A percentile compares a stretch with the other conserved stretches of the same genome.
phyloP scores from a whole-genome alignment of 495 filamentous ascomycete genomes.

The Daldinia grandis region DNA sequence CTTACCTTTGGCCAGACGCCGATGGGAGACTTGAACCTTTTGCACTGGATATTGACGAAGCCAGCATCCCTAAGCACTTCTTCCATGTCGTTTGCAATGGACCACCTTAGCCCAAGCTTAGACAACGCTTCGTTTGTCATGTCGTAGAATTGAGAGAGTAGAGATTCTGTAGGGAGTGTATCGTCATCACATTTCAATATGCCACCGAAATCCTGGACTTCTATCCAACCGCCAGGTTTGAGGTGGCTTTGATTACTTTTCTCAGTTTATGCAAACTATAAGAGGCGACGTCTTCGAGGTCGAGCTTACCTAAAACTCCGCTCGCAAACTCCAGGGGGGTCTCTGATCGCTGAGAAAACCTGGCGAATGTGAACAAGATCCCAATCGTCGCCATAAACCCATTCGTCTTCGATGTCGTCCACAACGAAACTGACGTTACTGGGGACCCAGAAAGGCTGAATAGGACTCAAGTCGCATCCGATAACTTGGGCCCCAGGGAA shows the following conservation, averaged over 20 bases:
- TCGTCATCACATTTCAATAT: background rate
- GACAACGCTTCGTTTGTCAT: background rate
- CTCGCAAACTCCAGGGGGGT: background rate
- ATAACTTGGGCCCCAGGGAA: slow-evolving; percentile 50
- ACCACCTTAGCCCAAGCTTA: background rate
- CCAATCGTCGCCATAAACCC: background rate
- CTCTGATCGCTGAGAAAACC: background rate
- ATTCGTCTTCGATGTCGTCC: slow-evolving; percentile 21
- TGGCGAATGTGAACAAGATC: background rate
- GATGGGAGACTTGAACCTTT: background rate
- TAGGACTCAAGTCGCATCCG: slow-evolving; percentile 54
- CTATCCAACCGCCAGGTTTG: background rate
- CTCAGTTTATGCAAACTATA: background rate
- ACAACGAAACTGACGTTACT: slow-evolving; percentile 58
- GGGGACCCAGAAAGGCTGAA: slow-evolving; percentile 55
- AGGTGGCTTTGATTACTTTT: background rate
- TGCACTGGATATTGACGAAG: background rate
- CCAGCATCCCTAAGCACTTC: background rate
- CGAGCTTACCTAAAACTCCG: background rate
- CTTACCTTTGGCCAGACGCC: background rate
- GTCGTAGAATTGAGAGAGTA: background rate
- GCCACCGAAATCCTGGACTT: background rate
- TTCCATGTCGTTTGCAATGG: background rate
- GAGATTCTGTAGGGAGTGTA: background rate
- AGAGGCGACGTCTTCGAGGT: background rate